phyloP scores from a whole-genome alignment of 139 green algal genomes.

The Ulvella scutata region DNA sequence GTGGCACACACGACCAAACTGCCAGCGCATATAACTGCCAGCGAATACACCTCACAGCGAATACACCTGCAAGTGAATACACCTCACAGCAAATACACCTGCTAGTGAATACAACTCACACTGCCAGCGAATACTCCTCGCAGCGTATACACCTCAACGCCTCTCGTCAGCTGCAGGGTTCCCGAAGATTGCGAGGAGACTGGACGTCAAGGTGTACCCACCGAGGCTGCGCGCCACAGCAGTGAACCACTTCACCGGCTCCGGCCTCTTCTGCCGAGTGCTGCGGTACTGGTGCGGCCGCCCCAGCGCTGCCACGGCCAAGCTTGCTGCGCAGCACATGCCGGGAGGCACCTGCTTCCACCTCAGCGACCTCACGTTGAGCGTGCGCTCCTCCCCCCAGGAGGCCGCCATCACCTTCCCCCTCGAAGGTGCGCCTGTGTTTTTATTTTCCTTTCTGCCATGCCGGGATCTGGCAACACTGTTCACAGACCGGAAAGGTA shows the following conservation, averaged over 20 bases:
- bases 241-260: neutral
- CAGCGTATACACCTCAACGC: neutral
- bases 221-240: neutral
- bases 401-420: too few species aligned
- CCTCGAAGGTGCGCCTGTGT: too few species aligned
- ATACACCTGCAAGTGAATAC: neutral
- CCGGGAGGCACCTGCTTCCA: neutral
- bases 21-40: too few species aligned
- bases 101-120: neutral
- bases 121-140: too few species aligned
- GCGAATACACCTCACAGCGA: neutral
- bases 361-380: neutral
- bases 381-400: too few species aligned
- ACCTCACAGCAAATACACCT: neutral
- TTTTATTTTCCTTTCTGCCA: too few species aligned
- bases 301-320: neutral
- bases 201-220: neutral
- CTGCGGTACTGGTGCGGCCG: neutral
- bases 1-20: too few species aligned
- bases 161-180: neutral
- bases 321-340: neutral
- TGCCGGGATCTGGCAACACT: too few species aligned
- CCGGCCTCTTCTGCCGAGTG: neutral
- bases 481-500: too few species aligned
- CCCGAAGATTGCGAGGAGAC: neutral